A percentile compares a stretch with the other conserved stretches of the same genome.
These are phyloP conservation scores for Aspergillus hancockii DNA, from an alignment of 495 filamentous ascomycete genomes.

Conservation along the genomic window DNA sequence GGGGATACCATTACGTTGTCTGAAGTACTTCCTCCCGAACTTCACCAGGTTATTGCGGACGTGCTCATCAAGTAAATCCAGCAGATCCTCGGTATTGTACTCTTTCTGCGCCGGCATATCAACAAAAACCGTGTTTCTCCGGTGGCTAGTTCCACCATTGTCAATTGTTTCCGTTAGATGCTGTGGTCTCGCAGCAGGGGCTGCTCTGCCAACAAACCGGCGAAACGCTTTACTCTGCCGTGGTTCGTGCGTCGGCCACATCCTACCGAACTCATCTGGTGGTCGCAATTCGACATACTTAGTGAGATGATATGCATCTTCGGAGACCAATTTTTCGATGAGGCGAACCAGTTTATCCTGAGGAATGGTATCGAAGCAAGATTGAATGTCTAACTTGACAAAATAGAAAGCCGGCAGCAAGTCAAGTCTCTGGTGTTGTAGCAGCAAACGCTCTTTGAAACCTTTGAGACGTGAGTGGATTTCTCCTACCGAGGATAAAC, in stretches of 20 bases:
- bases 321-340: constrained; percentile 61
- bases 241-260: constrained; percentile 15
- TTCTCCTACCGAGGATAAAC: constrained; percentile 79
- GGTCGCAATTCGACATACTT: constrained; percentile 72
- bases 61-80: constrained; percentile 73
- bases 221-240: constrained; percentile 51
- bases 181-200: constrained; percentile 47
- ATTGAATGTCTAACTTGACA: constrained; percentile 86
- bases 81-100: constrained; percentile 57
- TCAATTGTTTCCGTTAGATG: constrained; percentile 58
- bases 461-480: constrained; percentile 72
- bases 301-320: constrained; percentile 67
- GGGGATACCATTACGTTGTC: constrained; percentile 86
- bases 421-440: not conserved
- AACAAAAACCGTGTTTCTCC: constrained; percentile 73
- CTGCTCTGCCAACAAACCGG: constrained; percentile 65
- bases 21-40: constrained; percentile 85
- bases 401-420: constrained; percentile 61
- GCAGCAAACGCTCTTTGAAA: constrained; percentile 55
- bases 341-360: constrained; percentile 71
- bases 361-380: constrained; percentile 95
- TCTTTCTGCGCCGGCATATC: constrained; percentile 56
- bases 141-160: constrained; percentile 34
- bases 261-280: constrained; percentile 18
- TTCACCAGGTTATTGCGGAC: constrained; percentile 81